A percentile compares a stretch with the other conserved stretches of the same genome.
These are phyloP conservation scores for Parasarocladium wereldwijsianum DNA, from an alignment of 2,329 filamentous ascomycete genomes.

Conservation along the genomic window DNA sequence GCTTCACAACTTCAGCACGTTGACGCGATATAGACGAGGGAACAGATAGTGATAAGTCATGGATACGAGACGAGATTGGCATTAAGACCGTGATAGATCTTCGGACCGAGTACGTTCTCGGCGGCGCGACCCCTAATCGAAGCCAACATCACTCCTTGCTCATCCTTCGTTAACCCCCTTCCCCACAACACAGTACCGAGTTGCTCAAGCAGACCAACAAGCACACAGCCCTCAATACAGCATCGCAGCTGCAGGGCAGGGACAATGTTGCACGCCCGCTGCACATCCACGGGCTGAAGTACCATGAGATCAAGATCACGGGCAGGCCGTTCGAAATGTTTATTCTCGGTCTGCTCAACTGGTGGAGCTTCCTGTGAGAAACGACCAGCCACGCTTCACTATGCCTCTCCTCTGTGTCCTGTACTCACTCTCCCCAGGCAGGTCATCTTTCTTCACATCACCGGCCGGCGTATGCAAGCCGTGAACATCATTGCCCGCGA, in stretches of 20 bases:
- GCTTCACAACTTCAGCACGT: neutral
- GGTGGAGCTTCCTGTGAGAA: constrained; percentile 49
- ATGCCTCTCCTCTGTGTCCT: too few relatives aligned
- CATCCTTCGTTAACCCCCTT: too few relatives aligned
- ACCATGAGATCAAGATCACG: constrained; percentile 59
- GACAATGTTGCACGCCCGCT: constrained; percentile 33
- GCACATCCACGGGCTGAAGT: constrained; percentile 47
- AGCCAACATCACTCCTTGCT: too few relatives aligned
- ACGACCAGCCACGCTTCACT: too few relatives aligned
- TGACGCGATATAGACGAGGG: constrained; percentile 46
- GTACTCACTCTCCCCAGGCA: too few relatives aligned
- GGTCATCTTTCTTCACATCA: constrained; percentile 44
- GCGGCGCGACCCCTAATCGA: too few relatives aligned
- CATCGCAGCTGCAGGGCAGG: constrained; percentile 21
- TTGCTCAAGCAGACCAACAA: constrained; percentile 54
- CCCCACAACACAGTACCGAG: constrained; percentile 42
- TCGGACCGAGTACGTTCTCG: constrained; percentile 50
- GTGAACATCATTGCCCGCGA: constrained; percentile 54
- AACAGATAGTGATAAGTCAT: constrained; percentile 44
- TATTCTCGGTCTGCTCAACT: constrained; percentile 53
- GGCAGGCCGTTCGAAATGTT: constrained; percentile 55
- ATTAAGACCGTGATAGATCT: constrained; percentile 67
- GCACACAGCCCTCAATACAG: constrained; percentile 30
- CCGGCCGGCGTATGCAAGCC: constrained; percentile 54
- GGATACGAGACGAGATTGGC: constrained; percentile 42